These are phyloP conservation scores for Solanum pennellii DNA, from an alignment of 257 asterid genomes.

Conservation along the genomic window DNA sequence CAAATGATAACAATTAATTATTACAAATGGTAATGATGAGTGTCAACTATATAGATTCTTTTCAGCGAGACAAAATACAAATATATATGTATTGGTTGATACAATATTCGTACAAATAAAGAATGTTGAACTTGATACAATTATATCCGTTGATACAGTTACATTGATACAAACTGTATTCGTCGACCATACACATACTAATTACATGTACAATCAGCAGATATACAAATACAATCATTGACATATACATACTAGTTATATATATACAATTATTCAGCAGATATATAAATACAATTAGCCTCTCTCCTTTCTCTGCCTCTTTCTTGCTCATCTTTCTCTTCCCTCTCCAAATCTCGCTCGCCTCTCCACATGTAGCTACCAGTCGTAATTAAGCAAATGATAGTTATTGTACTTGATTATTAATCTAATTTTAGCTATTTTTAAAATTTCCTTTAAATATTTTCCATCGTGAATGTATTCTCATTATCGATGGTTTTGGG, in stretches of 20 bases:
- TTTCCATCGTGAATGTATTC: neutral
- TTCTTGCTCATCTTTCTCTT: too few relatives aligned
- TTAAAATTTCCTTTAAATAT: too few relatives aligned
- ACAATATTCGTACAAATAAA: too few relatives aligned
- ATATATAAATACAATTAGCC: too few relatives aligned
- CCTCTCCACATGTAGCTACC: neutral
- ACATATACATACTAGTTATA: too few relatives aligned
- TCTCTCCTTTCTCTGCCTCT: neutral
- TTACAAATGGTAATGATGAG: neutral
- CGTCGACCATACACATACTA: neutral
- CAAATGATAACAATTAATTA: too few relatives aligned
- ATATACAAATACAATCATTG: neutral
- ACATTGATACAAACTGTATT: too few relatives aligned
- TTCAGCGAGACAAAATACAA: neutral
- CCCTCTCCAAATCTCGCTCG: neutral
- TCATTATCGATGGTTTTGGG: neutral
- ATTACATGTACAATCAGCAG: neutral
- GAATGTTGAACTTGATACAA: neutral
- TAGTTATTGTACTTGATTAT: neutral
- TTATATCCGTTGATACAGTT: too few relatives aligned
- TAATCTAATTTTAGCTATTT: neutral
- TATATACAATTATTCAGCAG: too few relatives aligned
- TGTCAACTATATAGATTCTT: too few relatives aligned
- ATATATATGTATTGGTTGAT: too few relatives aligned
- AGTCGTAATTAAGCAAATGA: too few relatives aligned